Base-by-base conservation (phyloP, 139 green algal species). In the Coelastrella sp. region DNA sequence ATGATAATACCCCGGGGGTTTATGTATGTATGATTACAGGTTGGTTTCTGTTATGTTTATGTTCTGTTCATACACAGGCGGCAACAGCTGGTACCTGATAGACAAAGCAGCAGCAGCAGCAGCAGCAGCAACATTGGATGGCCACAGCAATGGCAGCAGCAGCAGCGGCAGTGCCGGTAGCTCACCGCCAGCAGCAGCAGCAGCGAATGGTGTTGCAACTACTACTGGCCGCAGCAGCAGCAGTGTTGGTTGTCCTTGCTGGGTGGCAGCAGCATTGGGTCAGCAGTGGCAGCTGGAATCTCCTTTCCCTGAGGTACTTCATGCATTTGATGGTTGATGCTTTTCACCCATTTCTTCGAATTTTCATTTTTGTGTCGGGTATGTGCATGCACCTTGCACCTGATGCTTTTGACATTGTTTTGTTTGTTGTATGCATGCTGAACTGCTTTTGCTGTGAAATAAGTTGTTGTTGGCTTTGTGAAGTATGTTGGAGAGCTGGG, bases 291-390 rank as follows among this genome's bases (percentile, higher is more conserved):
- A n/a, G 35, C 25, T 59, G 35, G 75, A 82, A 53, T 30, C 51
- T 9, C 75, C 75, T 4, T 82, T 82, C n/a, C 75, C 75, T 57
- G 75, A 82, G 75, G 75, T 82, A 32, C n/a, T 17, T n/a, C n/a
- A 32, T 79, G 71, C 40, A 59, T 35, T 13, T 77, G 68, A 5
- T 53, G 68, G 23, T 34, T 19, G 3, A 3, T 23, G 5, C 1
- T 1, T 32, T 11, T 37, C 1, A 13, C 23, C 15, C 7, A 37
- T n/a, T n/a, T n/a, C n/a, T n/a, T n/a, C n/a, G n/a, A n/a, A n/a
- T n/a, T n/a, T n/a, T n/a, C n/a, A n/a, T n/a, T n/a, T n/a, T n/a
- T n/a, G n/a, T n/a, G n/a, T n/a, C n/a, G n/a, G n/a, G n/a, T n/a
- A n/a, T n/a, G n/a, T n/a, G n/a, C n/a, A n/a, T n/a, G n/a, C n/a